A percentile compares a stretch with the other conserved stretches of the same genome.
Evolutionary conservation across 78 protist species (phyloP).

Genomic region (Acrasis kona): DNA sequence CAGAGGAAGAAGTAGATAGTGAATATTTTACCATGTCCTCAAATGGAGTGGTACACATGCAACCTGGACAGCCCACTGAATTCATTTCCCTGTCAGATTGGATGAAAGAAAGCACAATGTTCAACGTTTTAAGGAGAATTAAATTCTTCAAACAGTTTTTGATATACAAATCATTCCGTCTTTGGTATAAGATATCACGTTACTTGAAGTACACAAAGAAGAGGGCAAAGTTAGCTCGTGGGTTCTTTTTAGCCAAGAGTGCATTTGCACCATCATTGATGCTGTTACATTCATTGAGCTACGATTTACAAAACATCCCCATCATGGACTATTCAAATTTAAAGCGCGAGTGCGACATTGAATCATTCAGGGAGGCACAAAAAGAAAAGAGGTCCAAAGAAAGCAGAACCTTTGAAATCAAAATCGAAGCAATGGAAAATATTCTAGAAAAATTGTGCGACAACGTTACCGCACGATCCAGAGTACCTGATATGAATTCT

Average conservation of each 20-base stretch:
- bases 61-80: slow-evolving; percentile 24
- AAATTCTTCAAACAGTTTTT: slow-evolving; percentile 41
- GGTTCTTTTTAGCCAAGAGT: slow-evolving; percentile 23
- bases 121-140: slow-evolving; percentile 31
- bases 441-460: slow-evolving; percentile 20
- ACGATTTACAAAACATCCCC: not conserved
- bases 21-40: slow-evolving; percentile 50
- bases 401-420: not conserved
- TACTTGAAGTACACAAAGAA: slow-evolving; percentile 15
- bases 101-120: slow-evolving; percentile 27
- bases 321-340: not conserved
- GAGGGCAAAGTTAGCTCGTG: not conserved
- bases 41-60: slow-evolving; percentile 53
- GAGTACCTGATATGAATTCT: slow-evolving; percentile 15
- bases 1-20: slow-evolving; percentile 8
- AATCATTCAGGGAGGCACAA: slow-evolving; percentile 6
- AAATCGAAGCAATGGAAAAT: not conserved
- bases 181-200: slow-evolving; percentile 40
- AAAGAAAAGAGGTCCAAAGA: not conserved
- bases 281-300: slow-evolving; percentile 5
- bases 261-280: slow-evolving; percentile 3
- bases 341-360: not conserved
- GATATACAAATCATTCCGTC: slow-evolving; percentile 13
- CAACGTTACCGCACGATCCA: slow-evolving; percentile 17
- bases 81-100: slow-evolving; percentile 26